phyloP scores from a whole-genome alignment of 257 asterid genomes.

The Mitragyna speciosa region DNA sequence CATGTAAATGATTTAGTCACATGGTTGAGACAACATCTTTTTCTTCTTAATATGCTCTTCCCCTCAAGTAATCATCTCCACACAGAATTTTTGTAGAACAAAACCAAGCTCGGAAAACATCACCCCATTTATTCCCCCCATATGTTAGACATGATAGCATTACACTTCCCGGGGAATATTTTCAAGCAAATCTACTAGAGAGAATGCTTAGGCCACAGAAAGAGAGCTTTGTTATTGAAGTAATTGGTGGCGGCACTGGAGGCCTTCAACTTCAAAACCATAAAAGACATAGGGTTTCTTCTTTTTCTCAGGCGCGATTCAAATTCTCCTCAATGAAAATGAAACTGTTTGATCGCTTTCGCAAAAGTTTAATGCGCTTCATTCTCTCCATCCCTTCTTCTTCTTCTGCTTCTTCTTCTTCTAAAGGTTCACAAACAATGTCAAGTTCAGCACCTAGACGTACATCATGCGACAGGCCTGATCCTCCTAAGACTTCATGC shows the following conservation, averaged over 20 bases:
- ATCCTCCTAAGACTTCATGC: constrained; percentile 74
- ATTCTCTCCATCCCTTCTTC: constrained; percentile 32
- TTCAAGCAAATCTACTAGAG: not conserved
- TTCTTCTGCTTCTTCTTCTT: constrained; percentile 2
- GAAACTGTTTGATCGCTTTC: constrained; percentile 58
- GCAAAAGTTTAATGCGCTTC: constrained; percentile 58
- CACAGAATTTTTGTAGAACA: constrained; percentile 6
- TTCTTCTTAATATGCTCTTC: constrained; percentile 5
- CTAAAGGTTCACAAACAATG: constrained; percentile 12
- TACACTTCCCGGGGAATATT: constrained; percentile 48
- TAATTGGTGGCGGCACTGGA: not conserved
- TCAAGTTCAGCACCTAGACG: constrained; percentile 38
- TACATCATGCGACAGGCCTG: constrained; percentile 51
- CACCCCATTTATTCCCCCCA: constrained; percentile 40
- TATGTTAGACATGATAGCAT: constrained; percentile 57
- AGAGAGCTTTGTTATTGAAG: constrained; percentile 7
- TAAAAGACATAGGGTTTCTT: constrained; percentile 25
- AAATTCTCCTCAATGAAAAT: constrained; percentile 45
- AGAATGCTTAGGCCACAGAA: constrained; percentile 9
- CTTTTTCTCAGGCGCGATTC: not conserved
- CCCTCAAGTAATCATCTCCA: constrained; percentile 18
- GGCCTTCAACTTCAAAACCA: not conserved
- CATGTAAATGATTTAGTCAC: constrained; percentile 74
- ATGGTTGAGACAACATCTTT: constrained; percentile 47
- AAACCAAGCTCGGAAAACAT: constrained; percentile 20